Evolutionary conservation across 768 basidiomycete species (phyloP), one percentile per base, ranked within the genome.

Genomic region (Lactarius psammicola): DNA sequence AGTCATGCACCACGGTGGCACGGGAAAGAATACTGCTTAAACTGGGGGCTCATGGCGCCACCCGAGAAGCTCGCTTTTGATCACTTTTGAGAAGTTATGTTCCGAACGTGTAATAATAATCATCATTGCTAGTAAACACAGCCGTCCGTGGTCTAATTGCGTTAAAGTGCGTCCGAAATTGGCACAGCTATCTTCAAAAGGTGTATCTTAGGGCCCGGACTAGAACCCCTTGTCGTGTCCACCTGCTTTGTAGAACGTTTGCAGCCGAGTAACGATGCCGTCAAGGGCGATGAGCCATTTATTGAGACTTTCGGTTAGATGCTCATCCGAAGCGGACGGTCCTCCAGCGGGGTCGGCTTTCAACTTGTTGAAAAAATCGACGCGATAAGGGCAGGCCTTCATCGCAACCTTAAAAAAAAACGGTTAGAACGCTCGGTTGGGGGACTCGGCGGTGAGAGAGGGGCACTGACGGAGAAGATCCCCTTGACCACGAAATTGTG

Each of bases 401-500:
- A 87, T 84, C n/a, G 86, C 85, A 64, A 82, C 77, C 85, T 87
- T 71, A 34, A 17, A 40, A 2, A n/a, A 66, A 2, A 28, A 53
- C 53, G 38, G 33, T 36, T 33, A 28, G 10, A 17, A 26, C 4
- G 13, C 49, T 13, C 49, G n/a, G 13, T 15, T 15, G 49, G 49
- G 33, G 42, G 42, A 38, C 54, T 33, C 15, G 10, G 30, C 36
- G 59, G 23, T 51, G 15, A 49, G 3, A 40, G n/a, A n/a, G 60
- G 59, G 55, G 26, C 5, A 80, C 85, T 65, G 67, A 87, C 86
- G 11, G 78, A 70, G 75, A 87, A 87, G 64, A 85, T 68, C 49
- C 80, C 80, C 69, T 80, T 76, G 49, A 86, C 80, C 70, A 88
- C 84, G 69, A 95, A 88, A 73, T 85, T 89, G 76, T 99, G 96